Evolutionary conservation across 768 basidiomycete species (phyloP), one percentile per base, ranked within the genome.

Genomic region (Collybia sp.): DNA sequence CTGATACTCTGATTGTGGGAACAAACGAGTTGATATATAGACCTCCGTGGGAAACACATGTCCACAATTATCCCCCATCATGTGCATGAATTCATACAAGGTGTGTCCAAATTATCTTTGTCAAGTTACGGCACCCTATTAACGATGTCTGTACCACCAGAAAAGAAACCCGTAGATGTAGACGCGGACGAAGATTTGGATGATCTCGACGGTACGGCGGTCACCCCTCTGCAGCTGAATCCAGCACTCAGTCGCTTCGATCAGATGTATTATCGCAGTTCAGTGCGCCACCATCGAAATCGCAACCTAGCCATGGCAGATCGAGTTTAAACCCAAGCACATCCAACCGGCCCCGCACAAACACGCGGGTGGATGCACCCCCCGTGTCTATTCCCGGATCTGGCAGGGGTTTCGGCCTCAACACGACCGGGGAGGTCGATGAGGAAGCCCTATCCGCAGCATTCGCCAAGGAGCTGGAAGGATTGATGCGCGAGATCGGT

Each of bases 101-200:
- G 25, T 25, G 25, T 25, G 25, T 25, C 8, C 25, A 25, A 8
- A n/a, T n/a, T n/a, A n/a, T n/a, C n/a, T n/a, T 19, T 12, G 30
- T 30, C 16, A 25, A 9, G 33, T 12, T 42, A 12, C 40, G n/a
- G 45, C 19, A 15, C 30, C 45, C 13, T 30, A 45, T 39, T 25
- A 32, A 17, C 42, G 34, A 12, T 16, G 5, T 31, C 35, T 37
- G 13, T 10, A 37, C 35, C 35, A n/a, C 17, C 35, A 37, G 35
- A 37, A 3, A 37, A 13, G 17, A 13, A 37, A 37, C 13, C 13
- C 13, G 35, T 37, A n/a, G 17, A 13, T 37, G 35, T 37, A n/a
- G n/a, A 37, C 35, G 44, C 48, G 3, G 73, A 75, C 20, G 82
- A 83, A 16, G 81, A 87, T 59, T 58, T 85, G 15, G 84, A 87